phyloP scores from a whole-genome alignment of 192 early-diverging fungal genomes.

The Podila epicladia region DNA sequence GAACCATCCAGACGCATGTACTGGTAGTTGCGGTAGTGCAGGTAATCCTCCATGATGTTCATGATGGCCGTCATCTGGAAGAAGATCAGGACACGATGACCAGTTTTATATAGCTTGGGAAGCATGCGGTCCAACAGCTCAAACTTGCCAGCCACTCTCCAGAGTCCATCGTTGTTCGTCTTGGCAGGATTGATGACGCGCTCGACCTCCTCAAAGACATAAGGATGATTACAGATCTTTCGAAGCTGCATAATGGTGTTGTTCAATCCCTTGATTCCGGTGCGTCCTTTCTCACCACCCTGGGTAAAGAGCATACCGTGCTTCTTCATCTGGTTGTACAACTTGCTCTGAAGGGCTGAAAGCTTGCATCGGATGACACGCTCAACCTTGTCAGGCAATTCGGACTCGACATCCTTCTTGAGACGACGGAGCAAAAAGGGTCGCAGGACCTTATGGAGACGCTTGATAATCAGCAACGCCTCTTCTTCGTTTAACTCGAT shows the following conservation, averaged over 20 bases:
- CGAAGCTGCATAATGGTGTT: conserved; percentile 99
- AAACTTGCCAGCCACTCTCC: conserved; percentile 93
- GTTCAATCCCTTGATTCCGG: conserved; percentile 82
- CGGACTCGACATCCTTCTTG: conserved; percentile 98
- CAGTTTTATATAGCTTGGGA: conserved; percentile 85
- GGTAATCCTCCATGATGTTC: conserved; percentile 97
- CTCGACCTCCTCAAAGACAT: conserved; percentile 95
- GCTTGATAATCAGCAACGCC: conserved; percentile 92
- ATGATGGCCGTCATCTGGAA: conserved; percentile 93
- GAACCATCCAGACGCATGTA: conserved; percentile 92
- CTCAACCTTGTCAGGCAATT: conserved; percentile 98
- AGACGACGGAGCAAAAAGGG: conserved; percentile 96
- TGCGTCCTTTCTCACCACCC: conserved; percentile 66
- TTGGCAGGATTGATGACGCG: conserved; percentile 77
- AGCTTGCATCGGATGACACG: conserved; percentile 91
- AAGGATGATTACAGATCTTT: conserved; percentile 99
- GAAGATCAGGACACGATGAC: conserved; percentile 85
- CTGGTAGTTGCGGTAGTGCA: conserved; percentile 74
- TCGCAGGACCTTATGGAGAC: conserved; percentile 95
- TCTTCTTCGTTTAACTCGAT: conserved; percentile 99
- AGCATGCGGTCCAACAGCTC: conserved; percentile 95
- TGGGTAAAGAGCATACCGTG: conserved; percentile 77
- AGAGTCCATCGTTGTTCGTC: conserved; percentile 80
- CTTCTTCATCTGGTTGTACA: conserved; percentile 90
- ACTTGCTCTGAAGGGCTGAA: conserved; percentile 83